Conservation (phyloP, 108 stramenopile species). For the Discostella pseudostelligera region DNA sequence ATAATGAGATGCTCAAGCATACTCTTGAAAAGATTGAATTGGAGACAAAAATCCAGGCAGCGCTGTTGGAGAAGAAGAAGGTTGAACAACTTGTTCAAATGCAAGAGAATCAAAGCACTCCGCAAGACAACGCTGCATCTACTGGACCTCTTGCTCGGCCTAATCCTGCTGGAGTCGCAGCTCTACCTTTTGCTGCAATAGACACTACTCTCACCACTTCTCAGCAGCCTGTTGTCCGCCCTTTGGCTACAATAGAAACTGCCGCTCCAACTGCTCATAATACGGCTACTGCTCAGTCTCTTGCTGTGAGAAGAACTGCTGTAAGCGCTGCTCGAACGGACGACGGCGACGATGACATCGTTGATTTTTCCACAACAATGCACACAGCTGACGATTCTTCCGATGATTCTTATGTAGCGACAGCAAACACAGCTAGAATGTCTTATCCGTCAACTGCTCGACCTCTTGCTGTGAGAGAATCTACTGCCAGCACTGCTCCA, state of each 20-base stretch:
- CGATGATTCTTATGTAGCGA: too few species aligned
- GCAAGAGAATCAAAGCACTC: neutral
- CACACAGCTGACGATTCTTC: too few species aligned
- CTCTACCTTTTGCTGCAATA: too few species aligned
- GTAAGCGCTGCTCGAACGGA: neutral
- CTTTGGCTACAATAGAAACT: neutral
- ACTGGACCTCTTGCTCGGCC: neutral
- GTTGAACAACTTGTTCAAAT: conserved; percentile 1
- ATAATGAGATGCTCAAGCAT: neutral
- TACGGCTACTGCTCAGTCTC: neutral
- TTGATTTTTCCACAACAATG: too few species aligned
- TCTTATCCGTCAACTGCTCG: neutral
- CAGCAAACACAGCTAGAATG: too few species aligned
- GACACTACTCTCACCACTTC: neutral
- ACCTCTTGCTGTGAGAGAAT: neutral
- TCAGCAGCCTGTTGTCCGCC: neutral
- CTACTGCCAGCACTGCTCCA: neutral
- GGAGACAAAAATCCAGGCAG: neutral
- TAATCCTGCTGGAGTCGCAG: too few species aligned
- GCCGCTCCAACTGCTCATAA: neutral
- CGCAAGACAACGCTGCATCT: neutral
- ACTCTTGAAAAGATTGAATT: neutral
- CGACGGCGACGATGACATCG: too few species aligned
- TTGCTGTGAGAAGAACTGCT: neutral
- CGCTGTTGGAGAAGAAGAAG: neutral